Evolutionary conservation across 306 rosid genomes (phyloP).

Genomic region (Carpinus viminea): DNA sequence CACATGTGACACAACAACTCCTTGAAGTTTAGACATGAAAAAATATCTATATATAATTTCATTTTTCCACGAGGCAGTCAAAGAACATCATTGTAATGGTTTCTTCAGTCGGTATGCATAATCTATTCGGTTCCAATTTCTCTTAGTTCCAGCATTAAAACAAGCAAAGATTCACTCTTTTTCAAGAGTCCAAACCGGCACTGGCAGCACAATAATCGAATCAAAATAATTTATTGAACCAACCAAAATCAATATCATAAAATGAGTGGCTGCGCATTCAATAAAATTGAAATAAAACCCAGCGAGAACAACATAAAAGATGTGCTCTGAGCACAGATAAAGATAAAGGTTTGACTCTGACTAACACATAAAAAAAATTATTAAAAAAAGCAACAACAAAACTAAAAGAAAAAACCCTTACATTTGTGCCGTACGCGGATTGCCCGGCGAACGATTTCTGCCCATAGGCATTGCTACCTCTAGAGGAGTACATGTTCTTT

Average conservation of each 20-base stretch:
- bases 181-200: not conserved
- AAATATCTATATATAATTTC: not conserved
- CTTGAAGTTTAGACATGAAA: not conserved
- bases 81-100: not conserved
- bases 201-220: too few species aligned
- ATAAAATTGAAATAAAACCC: not conserved
- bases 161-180: not conserved
- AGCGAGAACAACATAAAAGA: not conserved
- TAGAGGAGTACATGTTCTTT: conserved; percentile 74
- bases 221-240: too few species aligned
- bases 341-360: not conserved
- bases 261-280: not conserved
- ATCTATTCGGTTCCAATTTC: not conserved
- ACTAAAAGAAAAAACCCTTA: conserved; percentile 21
- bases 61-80: not conserved
- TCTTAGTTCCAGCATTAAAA: not conserved
- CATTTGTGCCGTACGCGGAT: conserved; percentile 80
- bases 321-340: not conserved
- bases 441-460: conserved; percentile 83
- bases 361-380: not conserved
- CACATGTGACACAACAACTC: not conserved
- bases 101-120: not conserved
- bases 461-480: conserved; percentile 82
- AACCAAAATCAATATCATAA: too few species aligned
- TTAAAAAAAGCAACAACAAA: not conserved